Evolutionary conservation across 2,329 filamentous ascomycete genomes (phyloP).

Genomic region (Coniochaeta sp.): DNA sequence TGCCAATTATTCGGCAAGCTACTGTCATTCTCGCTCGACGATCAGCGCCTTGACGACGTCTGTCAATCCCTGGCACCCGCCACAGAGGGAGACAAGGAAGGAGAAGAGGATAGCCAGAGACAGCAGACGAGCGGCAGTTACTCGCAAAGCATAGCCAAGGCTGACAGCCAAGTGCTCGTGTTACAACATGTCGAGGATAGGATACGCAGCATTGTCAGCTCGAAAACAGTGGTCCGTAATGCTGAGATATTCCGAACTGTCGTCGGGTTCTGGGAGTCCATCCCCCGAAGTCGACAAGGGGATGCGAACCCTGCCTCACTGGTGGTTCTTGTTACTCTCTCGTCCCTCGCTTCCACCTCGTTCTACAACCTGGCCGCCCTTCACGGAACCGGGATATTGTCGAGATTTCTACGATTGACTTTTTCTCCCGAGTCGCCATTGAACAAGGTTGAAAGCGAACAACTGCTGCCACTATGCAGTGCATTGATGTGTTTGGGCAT

Average conservation of each 20-base stretch:
- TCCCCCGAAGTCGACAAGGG: slow-evolving; percentile 38
- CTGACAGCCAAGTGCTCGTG: background rate
- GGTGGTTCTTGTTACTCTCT: slow-evolving; percentile 58
- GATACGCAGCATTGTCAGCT: slow-evolving; percentile 41
- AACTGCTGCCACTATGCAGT: slow-evolving; percentile 60
- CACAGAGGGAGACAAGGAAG: background rate
- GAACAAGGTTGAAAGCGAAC: slow-evolving; percentile 44
- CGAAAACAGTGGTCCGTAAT: slow-evolving; percentile 47
- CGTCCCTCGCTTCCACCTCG: slow-evolving; percentile 50
- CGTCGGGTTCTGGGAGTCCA: slow-evolving; percentile 56
- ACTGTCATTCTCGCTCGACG: slow-evolving; percentile 71
- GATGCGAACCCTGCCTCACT: slow-evolving; percentile 48
- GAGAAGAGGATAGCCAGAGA: background rate
- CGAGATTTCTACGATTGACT: slow-evolving; percentile 54
- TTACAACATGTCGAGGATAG: slow-evolving; percentile 23
- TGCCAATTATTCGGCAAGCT: slow-evolving; percentile 76
- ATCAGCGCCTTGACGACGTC: slow-evolving; percentile 64
- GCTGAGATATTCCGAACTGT: slow-evolving; percentile 56
- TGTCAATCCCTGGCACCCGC: slow-evolving; percentile 44
- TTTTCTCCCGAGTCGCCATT: slow-evolving; percentile 47
- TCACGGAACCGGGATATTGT: slow-evolving; percentile 65
- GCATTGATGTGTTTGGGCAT: slow-evolving; percentile 69
- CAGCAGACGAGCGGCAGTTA: background rate
- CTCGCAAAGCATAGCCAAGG: background rate
- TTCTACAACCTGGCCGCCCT: slow-evolving; percentile 62